A percentile compares a stretch with the other conserved stretches of the same genome.
phyloP scores from a whole-genome alignment of 2,329 filamentous ascomycete species.

The Phaeosphaeria sp. region DNA sequence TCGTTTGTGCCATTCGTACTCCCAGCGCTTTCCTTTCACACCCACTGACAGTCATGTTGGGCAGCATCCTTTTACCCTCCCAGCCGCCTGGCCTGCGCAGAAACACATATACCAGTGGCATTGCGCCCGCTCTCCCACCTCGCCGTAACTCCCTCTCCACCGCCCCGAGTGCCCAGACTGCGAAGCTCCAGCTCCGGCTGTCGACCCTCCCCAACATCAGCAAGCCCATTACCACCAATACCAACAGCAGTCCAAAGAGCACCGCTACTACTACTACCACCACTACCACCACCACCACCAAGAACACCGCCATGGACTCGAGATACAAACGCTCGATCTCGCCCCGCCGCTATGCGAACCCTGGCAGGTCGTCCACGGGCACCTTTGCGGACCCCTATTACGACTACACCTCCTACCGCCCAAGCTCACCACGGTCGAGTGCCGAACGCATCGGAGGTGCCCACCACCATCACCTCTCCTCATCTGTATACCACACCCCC shows the following conservation, averaged over 20 bases:
- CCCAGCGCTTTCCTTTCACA: slow-evolving; percentile 8
- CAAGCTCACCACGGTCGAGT: slow-evolving; percentile 43
- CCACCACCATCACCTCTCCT: slow-evolving; percentile 29
- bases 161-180: slow-evolving; percentile 25
- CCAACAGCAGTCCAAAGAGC: neutral
- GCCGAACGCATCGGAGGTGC: slow-evolving; percentile 37
- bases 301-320: slow-evolving; percentile 41
- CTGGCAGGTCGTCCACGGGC: slow-evolving; percentile 46
- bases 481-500: slow-evolving; percentile 29
- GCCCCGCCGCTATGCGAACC: slow-evolving; percentile 42
- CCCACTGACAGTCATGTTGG: slow-evolving; percentile 41
- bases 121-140: slow-evolving; percentile 32
- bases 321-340: slow-evolving; percentile 44
- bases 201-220: slow-evolving; percentile 5
- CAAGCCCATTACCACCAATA: neutral
- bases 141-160: slow-evolving; percentile 32
- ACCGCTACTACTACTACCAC: neutral
- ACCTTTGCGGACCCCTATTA: slow-evolving; percentile 45
- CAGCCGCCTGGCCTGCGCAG: slow-evolving; percentile 23
- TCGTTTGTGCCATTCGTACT: slow-evolving; percentile 22
- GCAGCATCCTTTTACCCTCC: slow-evolving; percentile 41
- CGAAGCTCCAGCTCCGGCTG: slow-evolving; percentile 24
- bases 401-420: slow-evolving; percentile 35
- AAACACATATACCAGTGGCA: slow-evolving; percentile 23
- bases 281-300: slow-evolving; percentile 6